A percentile compares a stretch with the other conserved stretches of the same genome.
Conservation (phyloP, 305 asterid genomes). For the Coffea humblotiana region DNA sequence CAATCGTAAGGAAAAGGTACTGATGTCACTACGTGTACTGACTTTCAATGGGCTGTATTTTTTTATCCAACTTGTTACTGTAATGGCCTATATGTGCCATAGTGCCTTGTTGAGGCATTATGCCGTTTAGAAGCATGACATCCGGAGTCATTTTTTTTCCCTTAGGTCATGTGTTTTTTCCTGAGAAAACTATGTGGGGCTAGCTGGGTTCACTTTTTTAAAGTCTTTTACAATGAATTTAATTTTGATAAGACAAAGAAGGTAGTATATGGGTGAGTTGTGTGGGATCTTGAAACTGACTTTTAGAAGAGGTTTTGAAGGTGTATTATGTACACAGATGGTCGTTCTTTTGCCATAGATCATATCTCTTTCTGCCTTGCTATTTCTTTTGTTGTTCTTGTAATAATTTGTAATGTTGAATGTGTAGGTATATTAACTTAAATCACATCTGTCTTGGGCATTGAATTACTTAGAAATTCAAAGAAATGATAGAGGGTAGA, state of each 20-base stretch:
- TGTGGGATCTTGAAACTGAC: not conserved
- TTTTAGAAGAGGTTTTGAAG: not conserved
- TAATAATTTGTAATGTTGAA: not conserved
- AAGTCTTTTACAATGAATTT: not conserved
- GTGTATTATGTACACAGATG: not conserved
- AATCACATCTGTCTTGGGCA: not conserved
- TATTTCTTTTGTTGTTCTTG: not conserved
- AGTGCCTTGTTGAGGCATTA: not conserved
- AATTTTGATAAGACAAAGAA: not conserved
- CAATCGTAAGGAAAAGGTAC: slow-evolving; percentile 39
- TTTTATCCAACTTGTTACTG: not conserved
- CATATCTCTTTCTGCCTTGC: not conserved
- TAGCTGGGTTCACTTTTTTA: not conserved
- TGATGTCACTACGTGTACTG: not conserved
- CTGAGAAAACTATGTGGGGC: not conserved
- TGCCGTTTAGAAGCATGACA: not conserved
- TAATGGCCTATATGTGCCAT: not conserved
- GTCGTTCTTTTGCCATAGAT: not conserved
- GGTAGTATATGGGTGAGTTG: not conserved
- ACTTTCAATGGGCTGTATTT: not conserved
- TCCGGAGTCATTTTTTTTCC: not conserved
- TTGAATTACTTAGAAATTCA: not conserved
- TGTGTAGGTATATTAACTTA: not conserved
- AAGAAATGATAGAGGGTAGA: not conserved
- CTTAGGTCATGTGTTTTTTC: not conserved